phyloP scores from a whole-genome alignment of 1,139 yeast genomes.

The Komagataea norvegica region DNA sequence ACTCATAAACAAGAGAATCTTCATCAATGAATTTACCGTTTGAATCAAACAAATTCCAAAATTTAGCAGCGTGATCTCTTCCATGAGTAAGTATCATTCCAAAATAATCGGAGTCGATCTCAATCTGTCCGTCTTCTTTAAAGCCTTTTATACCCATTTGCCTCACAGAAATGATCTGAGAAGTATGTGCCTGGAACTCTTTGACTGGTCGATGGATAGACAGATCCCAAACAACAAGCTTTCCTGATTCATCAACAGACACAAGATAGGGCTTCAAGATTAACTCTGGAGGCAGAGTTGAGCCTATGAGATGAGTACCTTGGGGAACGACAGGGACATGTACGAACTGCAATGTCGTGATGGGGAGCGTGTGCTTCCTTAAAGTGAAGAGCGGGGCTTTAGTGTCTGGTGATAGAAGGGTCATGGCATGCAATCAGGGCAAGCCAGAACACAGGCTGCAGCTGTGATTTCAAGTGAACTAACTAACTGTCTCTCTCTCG shows the following conservation, averaged over 20 bases:
- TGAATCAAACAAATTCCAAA: conserved; percentile 39
- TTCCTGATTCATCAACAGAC: conserved; percentile 45
- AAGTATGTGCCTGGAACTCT: conserved; percentile 49
- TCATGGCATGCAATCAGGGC: too few relatives aligned
- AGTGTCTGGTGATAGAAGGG: conserved; percentile 12
- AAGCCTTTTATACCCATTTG: conserved; percentile 31
- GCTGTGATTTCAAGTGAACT: background rate
- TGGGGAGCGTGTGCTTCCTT: conserved; percentile 18
- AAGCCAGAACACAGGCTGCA: too few relatives aligned
- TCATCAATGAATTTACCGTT: conserved; percentile 14
- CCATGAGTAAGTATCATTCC: conserved; percentile 47
- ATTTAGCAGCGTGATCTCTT: conserved; percentile 44
- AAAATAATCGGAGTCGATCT: conserved; percentile 20
- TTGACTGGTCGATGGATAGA: conserved; percentile 38
- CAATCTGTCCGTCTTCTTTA: background rate
- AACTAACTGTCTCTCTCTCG: background rate
- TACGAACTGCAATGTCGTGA: conserved; percentile 17
- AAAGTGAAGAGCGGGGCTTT: conserved; percentile 20
- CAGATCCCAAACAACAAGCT: conserved; percentile 49
- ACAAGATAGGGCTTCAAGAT: conserved; percentile 27
- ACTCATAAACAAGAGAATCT: conserved; percentile 27
- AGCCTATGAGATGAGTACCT: background rate
- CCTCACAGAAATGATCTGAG: conserved; percentile 39
- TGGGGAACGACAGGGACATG: conserved; percentile 10
- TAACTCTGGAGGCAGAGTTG: background rate